These are phyloP conservation scores for Leishmania mexicana DNA, from an alignment of 208 protist genomes.

Conservation along the genomic window DNA sequence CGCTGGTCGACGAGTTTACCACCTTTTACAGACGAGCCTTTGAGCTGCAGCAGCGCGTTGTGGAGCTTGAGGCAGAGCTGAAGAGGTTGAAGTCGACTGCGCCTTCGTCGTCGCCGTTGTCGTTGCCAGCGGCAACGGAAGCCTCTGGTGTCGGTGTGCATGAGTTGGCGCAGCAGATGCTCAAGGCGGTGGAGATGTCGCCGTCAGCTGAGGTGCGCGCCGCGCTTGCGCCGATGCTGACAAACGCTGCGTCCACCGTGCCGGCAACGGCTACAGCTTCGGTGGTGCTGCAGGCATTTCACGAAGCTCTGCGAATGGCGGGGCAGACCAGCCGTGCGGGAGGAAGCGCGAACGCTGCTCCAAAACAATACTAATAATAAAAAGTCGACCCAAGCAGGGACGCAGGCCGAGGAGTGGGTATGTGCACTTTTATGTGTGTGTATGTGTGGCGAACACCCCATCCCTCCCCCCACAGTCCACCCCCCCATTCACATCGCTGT, in stretches of 20 bases:
- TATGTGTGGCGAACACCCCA: too few relatives aligned
- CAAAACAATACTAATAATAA: background rate
- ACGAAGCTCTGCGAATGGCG: slow-evolving; percentile 27
- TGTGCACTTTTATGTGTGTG: background rate
- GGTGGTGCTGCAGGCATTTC: slow-evolving; percentile 22
- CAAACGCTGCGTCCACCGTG: background rate
- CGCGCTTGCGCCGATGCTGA: slow-evolving; percentile 15
- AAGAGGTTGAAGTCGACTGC: slow-evolving; percentile 2
- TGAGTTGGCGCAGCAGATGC: slow-evolving; percentile 19
- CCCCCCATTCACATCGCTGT: background rate
- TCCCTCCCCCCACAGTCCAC: too few relatives aligned
- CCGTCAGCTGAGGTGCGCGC: slow-evolving; percentile 19
- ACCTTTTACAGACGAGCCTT: slow-evolving; percentile 52
- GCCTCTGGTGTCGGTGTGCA: background rate
- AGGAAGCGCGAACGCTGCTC: background rate
- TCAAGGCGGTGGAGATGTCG: slow-evolving; percentile 14
- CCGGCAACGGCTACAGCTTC: background rate
- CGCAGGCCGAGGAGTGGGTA: background rate
- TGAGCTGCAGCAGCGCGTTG: slow-evolving; percentile 39
- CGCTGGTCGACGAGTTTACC: slow-evolving; percentile 73
- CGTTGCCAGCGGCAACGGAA: background rate
- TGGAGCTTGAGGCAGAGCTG: slow-evolving; percentile 48
- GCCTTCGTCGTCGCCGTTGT: background rate
- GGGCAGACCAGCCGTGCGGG: slow-evolving; percentile 1
- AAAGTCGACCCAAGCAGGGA: background rate